Evolutionary conservation across 176 grass and related monocot genomes (phyloP), one percentile per base, ranked within the genome.

Genomic region (Melocanna baccifera): DNA sequence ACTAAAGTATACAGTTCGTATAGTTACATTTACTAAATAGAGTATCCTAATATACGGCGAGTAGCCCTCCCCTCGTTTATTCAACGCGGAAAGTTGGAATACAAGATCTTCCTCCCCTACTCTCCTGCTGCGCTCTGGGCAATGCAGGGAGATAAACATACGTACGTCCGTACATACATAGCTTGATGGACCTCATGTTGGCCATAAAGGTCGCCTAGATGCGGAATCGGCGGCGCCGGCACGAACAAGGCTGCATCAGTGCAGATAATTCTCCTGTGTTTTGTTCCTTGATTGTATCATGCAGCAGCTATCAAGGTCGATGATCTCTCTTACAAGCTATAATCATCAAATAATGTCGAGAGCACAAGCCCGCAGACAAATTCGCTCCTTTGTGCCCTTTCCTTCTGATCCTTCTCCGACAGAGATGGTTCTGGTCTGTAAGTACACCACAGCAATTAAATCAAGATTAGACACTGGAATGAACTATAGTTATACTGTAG

Each of bases 341-440:
- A 84, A 77, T 72, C 73, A 67, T 83, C 73, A 58, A 86, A 87
- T 87, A 83, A 87, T 47, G 73, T 87, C 29, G 84, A 86, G 59
- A 83, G 79, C 74, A 90, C 84, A 73, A 90, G 79, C 48, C 84
- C 84, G 42, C 59, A 39, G 67, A 57, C 67, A 64, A 87, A 90
- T 67, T 72, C 30, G 18, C 84, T 83, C 84, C 79, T 90, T 59
- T 83, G 88, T 43, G 80, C 40, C 37, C 73, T 48, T 59, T 90
- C 88, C 42, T 83, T 74, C 79, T 79, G 84, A 86, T 90, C 88
- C 67, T 90, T 90, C 59, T 90, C 79, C 0, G 88, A 90, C 19
- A 90, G 74, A 79, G 84, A 90, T 83, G 79, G 61, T 78, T 74
- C 73, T 79, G 59, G 73, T 83, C 84, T 90, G 84, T 51, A 83